Evolutionary conservation across 352 stramenopile genomes (phyloP), one percentile per base, ranked within the genome.

Genomic region (Globisporangium ultimum): DNA sequence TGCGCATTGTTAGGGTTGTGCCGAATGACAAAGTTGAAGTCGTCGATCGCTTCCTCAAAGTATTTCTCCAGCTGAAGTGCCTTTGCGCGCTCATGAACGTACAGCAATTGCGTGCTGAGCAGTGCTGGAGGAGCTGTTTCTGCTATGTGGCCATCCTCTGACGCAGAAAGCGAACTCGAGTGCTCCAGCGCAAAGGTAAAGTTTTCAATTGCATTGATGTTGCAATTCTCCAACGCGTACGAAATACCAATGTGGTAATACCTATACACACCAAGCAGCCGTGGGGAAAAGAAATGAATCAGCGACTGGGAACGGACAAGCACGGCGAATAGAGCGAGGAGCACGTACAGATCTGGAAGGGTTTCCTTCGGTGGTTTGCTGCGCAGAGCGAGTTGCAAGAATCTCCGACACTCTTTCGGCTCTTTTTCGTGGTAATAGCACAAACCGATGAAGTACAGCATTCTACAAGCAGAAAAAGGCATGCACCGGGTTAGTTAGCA

Each of bases 1-100:
- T 93, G 80, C 0, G 86, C 85, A 48, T 95, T 96, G 58, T 76
- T 79, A 28, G 87, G 84, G 48, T 92, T 89, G 53, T 83, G 69
- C 15, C 56, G 45, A 20, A 94, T 70, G 12, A 96, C 86, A 10
- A 76, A 71, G 18, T 63, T 80, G 53, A 96, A 95, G 59, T 95
- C 84, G 14, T 76, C 72, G 22, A 92, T 67, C 9, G 80, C 79
- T 64, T 91, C 83, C 5, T 84, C 68, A 48, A 83, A 79, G 58
- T 85, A 84, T 34, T 60, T 64, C 49, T 91, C 79, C n/a, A 93
- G 60, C 55, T 93, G 86, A 38, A 91, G 71, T 14, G 78, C 78
- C 61, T 95, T 93, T 13, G 80, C 86, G 2, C 80, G 78, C 53
- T 95, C 82, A 58, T 93, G 84, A 38, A 90, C 68, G 57, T 86